These are phyloP conservation scores for Cladosporium sp. DNA, from an alignment of 2,329 filamentous ascomycete species.

Conservation along the genomic window DNA sequence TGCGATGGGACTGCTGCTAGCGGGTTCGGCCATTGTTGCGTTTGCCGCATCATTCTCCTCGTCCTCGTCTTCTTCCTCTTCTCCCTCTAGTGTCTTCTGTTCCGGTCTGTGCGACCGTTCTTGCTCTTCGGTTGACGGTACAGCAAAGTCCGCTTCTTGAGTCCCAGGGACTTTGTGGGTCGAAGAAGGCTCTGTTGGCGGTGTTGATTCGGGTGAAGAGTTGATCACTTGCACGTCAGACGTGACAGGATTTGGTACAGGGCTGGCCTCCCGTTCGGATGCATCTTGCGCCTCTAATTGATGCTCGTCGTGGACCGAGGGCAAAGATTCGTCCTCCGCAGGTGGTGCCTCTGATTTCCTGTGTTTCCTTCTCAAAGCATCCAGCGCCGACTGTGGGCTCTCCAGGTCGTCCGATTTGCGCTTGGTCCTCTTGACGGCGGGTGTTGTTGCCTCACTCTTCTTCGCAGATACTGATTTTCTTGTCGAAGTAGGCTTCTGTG, in stretches of 20 bases:
- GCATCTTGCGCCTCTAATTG: constrained; percentile 14
- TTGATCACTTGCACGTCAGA: constrained; percentile 29
- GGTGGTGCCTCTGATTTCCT: constrained; percentile 11
- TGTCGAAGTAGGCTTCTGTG: constrained; percentile 20
- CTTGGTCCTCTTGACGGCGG: constrained; percentile 28
- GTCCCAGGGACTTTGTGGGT: constrained; percentile 19
- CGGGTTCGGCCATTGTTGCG: constrained; percentile 42
- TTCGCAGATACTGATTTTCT: constrained; percentile 20
- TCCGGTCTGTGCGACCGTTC: constrained; percentile 6
- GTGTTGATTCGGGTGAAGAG: constrained; percentile 30
- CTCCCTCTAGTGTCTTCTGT: background rate
- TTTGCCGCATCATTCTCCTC: constrained; percentile 31
- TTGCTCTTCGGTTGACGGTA: constrained; percentile 29
- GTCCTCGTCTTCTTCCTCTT: constrained; percentile 21
- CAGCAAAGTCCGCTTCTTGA: constrained; percentile 26
- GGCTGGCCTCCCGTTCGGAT: constrained; percentile 19
- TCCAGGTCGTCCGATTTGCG: constrained; percentile 24
- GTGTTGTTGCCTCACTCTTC: constrained; percentile 17
- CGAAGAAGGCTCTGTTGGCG: constrained; percentile 26
- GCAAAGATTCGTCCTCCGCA: background rate
- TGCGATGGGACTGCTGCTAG: constrained; percentile 36
- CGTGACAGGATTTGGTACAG: constrained; percentile 15
- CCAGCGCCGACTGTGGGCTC: constrained; percentile 16
- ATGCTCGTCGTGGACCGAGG: constrained; percentile 10
- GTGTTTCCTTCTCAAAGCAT: constrained; percentile 21